Evolutionary conservation across 768 basidiomycete species (phyloP).

Genomic region (Suillus occidentalis): DNA sequence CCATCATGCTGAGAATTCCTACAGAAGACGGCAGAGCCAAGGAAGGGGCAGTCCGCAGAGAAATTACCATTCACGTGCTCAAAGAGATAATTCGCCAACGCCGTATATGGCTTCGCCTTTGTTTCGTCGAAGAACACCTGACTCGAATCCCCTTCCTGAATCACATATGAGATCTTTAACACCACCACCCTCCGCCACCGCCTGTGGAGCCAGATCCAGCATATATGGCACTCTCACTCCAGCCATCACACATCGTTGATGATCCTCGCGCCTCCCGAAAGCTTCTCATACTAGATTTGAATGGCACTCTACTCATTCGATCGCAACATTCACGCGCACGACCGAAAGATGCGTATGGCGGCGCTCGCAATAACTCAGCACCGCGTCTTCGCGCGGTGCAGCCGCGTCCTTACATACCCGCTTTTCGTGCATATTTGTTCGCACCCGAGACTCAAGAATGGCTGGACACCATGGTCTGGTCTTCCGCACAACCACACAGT

Average conservation of each 20-base stretch:
- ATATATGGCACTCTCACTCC: slow-evolving; percentile 37
- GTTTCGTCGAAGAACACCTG: slow-evolving; percentile 13
- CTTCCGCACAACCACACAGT: slow-evolving; percentile 79
- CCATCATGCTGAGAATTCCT: background rate
- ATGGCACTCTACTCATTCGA: slow-evolving; percentile 71
- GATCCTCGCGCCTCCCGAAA: slow-evolving; percentile 45
- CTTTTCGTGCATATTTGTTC: slow-evolving; percentile 66
- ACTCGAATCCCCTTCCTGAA: slow-evolving; percentile 4
- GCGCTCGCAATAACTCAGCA: background rate
- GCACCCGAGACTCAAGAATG: slow-evolving; percentile 57
- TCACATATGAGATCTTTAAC: slow-evolving; percentile 7
- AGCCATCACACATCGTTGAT: slow-evolving; percentile 26
- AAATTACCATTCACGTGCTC: background rate
- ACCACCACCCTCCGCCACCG: slow-evolving; percentile 8
- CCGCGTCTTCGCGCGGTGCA: slow-evolving; percentile 42
- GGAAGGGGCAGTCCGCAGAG: background rate
- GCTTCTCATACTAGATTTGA: slow-evolving; percentile 72
- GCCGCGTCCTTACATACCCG: slow-evolving; percentile 63
- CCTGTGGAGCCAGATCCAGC: slow-evolving; percentile 29
- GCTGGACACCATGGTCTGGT: slow-evolving; percentile 90
- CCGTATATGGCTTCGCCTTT: slow-evolving; percentile 12
- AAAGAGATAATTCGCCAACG: background rate
- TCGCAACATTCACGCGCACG: slow-evolving; percentile 38
- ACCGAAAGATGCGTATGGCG: slow-evolving; percentile 5
- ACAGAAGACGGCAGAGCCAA: background rate